Conservation (phyloP, 176 grass and related monocot species). For the Oropetium thomaeum region DNA sequence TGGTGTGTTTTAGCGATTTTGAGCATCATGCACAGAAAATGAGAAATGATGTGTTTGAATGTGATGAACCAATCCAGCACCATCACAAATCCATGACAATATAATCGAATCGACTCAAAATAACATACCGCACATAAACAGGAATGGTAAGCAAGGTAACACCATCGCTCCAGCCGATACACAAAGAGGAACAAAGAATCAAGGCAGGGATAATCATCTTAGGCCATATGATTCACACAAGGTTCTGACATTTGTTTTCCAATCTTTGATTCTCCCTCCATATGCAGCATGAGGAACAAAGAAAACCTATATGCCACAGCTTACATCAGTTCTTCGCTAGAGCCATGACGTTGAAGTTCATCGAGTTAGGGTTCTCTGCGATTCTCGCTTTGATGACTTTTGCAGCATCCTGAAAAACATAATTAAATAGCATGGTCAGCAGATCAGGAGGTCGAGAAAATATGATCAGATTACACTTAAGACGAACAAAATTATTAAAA, state of each 20-base stretch:
- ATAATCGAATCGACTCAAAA: not conserved
- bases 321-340: slow-evolving; percentile 45
- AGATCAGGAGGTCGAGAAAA: not conserved
- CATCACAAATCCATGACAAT: no score
- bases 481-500: not conserved
- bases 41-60: no score
- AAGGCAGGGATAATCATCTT: not conserved
- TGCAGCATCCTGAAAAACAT: slow-evolving; percentile 52
- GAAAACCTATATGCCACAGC: not conserved
- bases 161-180: not conserved
- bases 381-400: slow-evolving; percentile 73
- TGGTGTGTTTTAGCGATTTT: no score
- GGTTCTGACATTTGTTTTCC: not conserved
- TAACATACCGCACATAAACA: not conserved
- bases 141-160: not conserved
- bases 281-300: not conserved
- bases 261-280: not conserved
- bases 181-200: not conserved
- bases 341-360: slow-evolving; percentile 80
- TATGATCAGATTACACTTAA: not conserved
- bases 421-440: not conserved
- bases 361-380: slow-evolving; percentile 46
- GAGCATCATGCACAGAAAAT: no score
- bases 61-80: not conserved
- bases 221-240: not conserved